Conservation (phyloP, 1,284 basidiomycete species). For the Dichomitus squalens region DNA sequence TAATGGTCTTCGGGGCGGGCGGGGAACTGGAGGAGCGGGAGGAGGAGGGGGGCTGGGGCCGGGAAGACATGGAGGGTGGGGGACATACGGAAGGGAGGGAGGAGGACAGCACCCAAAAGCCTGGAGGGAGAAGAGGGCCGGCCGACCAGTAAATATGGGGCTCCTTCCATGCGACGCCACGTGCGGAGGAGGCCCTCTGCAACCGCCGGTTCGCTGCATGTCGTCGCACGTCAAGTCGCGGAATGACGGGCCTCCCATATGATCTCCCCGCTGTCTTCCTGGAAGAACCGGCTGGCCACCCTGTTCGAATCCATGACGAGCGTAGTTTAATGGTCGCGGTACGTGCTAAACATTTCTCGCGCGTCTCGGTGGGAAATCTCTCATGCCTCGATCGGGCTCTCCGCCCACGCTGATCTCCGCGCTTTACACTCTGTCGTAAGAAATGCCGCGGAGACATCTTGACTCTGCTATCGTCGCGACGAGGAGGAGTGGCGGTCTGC, state of each 20-base stretch:
- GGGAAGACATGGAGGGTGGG: constrained; percentile 23
- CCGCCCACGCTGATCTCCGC: constrained; percentile 3
- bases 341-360: background rate
- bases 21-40: constrained; percentile 9
- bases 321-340: too few relatives aligned
- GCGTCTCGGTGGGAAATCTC: background rate
- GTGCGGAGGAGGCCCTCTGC: constrained; percentile 12
- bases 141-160: constrained; percentile 15
- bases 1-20: constrained; percentile 51
- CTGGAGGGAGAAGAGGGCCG: constrained; percentile 4
- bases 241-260: background rate
- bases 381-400: constrained; percentile 1
- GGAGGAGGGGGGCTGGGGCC: constrained; percentile 17
- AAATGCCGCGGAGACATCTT: too few relatives aligned
- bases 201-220: constrained; percentile 11
- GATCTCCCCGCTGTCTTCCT: constrained; percentile 4
- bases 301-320: too few relatives aligned
- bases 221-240: constrained; percentile 2
- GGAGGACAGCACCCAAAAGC: background rate
- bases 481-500: too few relatives aligned
- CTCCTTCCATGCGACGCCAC: constrained; percentile 19
- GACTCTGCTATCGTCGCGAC: too few relatives aligned
- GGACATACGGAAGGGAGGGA: constrained; percentile 20
- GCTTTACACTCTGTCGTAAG: background rate
- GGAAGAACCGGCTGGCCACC: too few relatives aligned